Evolutionary conservation across 177 flowering plant species (phyloP).

Genomic region (Tripterygium wilfordii): DNA sequence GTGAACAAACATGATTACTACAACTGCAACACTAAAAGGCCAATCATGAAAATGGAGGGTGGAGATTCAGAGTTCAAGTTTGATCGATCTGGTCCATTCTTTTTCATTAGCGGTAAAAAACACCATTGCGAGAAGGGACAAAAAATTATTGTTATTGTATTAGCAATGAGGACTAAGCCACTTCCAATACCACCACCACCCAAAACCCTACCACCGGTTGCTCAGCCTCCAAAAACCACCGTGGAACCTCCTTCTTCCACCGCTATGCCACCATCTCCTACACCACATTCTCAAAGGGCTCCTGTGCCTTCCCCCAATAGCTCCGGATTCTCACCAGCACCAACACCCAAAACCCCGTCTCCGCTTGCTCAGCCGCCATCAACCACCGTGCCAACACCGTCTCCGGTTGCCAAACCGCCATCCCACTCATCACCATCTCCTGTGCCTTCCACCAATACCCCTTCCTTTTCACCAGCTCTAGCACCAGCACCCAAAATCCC

Average conservation of each 20-base stretch:
- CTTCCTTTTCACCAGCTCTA: neutral
- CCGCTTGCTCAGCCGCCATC: too few relatives aligned
- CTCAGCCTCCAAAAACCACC: constrained; percentile 4
- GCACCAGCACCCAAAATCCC: neutral
- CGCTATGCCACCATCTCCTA: neutral
- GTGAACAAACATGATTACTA: constrained; percentile 36
- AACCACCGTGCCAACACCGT: neutral
- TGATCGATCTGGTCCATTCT: constrained; percentile 42
- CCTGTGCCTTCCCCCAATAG: neutral
- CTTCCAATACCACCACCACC: neutral
- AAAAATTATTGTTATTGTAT: constrained; percentile 32
- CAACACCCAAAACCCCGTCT: too few relatives aligned
- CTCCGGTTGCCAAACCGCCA: neutral
- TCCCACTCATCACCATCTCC: neutral
- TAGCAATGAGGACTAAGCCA: constrained; percentile 12
- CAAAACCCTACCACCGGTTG: neutral
- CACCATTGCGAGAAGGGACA: constrained; percentile 39
- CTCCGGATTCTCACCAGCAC: neutral
- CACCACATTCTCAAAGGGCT: too few relatives aligned
- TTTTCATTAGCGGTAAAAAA: constrained; percentile 39
- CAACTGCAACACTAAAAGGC: constrained; percentile 29
- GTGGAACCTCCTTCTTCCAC: too few relatives aligned
- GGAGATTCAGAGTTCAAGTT: constrained; percentile 34
- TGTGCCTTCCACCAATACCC: neutral
- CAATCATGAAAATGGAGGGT: constrained; percentile 19